Evolutionary conservation across 805 yeast species (phyloP).

Genomic region (Nakazawaea ernobii): DNA sequence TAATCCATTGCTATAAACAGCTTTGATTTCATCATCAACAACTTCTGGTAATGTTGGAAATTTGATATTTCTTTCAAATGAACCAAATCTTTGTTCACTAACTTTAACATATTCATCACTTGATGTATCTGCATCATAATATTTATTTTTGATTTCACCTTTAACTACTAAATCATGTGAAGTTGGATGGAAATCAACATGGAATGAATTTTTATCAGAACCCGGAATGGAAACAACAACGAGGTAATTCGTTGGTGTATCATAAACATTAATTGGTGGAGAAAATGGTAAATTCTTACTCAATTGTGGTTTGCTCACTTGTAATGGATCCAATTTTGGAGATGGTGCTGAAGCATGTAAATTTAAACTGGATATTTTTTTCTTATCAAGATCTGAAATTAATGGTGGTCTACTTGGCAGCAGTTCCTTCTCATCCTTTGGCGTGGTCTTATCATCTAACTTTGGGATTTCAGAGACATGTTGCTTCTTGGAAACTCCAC

Average conservation of each 20-base stretch:
- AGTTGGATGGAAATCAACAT: constrained; percentile 55
- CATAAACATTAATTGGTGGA: constrained; percentile 56
- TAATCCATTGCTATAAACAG: constrained; percentile 48
- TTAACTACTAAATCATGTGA: constrained; percentile 46
- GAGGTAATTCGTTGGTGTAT: constrained; percentile 37
- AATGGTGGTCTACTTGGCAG: neutral
- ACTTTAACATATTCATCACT: constrained; percentile 35
- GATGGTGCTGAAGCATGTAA: constrained; percentile 24
- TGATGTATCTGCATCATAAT: constrained; percentile 21
- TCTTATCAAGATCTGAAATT: neutral
- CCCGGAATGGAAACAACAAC: constrained; percentile 56
- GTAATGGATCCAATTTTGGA: constrained; percentile 33
- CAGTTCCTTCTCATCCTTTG: neutral
- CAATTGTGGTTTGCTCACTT: constrained; percentile 39
- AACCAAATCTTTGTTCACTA: constrained; percentile 51
- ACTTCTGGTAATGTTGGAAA: constrained; percentile 50
- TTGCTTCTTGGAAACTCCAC: too few species aligned
- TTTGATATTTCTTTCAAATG: constrained; percentile 50
- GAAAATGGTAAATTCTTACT: constrained; percentile 42
- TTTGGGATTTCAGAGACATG: too few species aligned
- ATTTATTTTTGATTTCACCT: constrained; percentile 39
- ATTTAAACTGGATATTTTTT: constrained; percentile 10
- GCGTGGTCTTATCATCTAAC: neutral
- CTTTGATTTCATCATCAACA: constrained; percentile 47
- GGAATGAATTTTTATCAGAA: constrained; percentile 44